Base-by-base conservation (phyloP, 371 early-diverging fungal species). In the Massospora cicadina region DNA sequence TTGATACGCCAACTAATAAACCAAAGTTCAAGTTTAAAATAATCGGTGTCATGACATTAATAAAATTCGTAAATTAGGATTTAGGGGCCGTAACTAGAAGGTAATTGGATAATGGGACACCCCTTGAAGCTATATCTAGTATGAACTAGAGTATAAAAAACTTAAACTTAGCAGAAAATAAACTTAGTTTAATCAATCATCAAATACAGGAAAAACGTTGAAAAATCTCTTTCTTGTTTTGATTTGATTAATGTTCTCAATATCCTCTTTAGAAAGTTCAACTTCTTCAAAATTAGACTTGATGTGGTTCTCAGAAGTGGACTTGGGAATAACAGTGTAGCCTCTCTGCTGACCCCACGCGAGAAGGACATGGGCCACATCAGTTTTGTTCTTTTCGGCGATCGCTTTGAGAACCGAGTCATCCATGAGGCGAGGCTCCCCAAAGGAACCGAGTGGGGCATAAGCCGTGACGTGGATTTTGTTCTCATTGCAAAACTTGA, bases 361-460 rank as follows among this genome's bases (percentile, higher is more conserved):
- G 3, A 83, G 68, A 17, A 80, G 72, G 25, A 80, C 69, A 63
- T 84, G 80, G 23, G 79, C 76, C 7, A 68, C 67, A 5, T 7
- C 24, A 26, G 28, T 21, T 7, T 31, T 3, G 60, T 60, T 30
- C 13, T 60, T 60, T 10, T 24, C 30, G 10, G 60, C 60, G 12
- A 60, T 12, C 21, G 27, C 23, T 60, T 27, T 2, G 32, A 60
- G 25, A 17, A 60, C 21, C 13, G 25, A 10, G 7, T 60, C 30
- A 12, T 60, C 30, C 30, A 60, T 21, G 17, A 28, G 21, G 66
- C 65, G 43, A 10, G 66, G 33, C 10, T 67, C 28, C 30, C 59
- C 55, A 0, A 89, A 87, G 71, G 92, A 90, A 0, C 97, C 98
- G 2, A 97, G 75, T 66, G 88, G 85, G 2, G 92, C 90, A 70